These are phyloP conservation scores for Fraxinus xanthoxyloides DNA, from an alignment of 305 asterid genomes.

Conservation along the genomic window DNA sequence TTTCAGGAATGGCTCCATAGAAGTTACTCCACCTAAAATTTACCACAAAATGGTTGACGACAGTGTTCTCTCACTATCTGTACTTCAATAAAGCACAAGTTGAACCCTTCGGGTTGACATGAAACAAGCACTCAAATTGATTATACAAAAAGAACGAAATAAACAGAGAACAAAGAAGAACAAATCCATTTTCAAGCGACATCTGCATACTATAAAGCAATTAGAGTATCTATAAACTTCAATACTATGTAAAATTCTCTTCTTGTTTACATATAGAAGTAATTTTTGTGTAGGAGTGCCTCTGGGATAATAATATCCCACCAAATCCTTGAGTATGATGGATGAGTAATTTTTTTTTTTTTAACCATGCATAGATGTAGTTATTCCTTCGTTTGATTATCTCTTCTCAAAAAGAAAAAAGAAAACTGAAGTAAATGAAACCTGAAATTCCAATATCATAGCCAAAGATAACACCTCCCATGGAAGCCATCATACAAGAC, in stretches of 20 bases:
- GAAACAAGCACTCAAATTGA: background rate
- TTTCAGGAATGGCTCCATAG: slow-evolving; percentile 67
- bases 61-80: background rate
- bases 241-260: background rate
- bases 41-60: background rate
- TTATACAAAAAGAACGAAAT: background rate
- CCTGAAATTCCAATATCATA: slow-evolving; percentile 62
- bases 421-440: slow-evolving; percentile 2
- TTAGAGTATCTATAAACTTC: background rate
- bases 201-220: background rate
- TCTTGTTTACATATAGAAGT: background rate
- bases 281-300: background rate
- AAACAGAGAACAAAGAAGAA: background rate
- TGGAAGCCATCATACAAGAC: slow-evolving; percentile 56
- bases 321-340: background rate
- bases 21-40: slow-evolving; percentile 69
- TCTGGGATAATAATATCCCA: background rate
- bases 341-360: background rate
- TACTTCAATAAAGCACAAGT: background rate
- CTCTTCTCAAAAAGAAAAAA: background rate
- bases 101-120: background rate
- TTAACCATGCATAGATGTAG: background rate
- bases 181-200: background rate
- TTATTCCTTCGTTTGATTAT: background rate
- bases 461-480: slow-evolving; percentile 60